A percentile compares a stretch with the other conserved stretches of the same genome.
Evolutionary conservation across 1,284 basidiomycete genomes (phyloP).

Genomic region (Tylopilus orsonianus): DNA sequence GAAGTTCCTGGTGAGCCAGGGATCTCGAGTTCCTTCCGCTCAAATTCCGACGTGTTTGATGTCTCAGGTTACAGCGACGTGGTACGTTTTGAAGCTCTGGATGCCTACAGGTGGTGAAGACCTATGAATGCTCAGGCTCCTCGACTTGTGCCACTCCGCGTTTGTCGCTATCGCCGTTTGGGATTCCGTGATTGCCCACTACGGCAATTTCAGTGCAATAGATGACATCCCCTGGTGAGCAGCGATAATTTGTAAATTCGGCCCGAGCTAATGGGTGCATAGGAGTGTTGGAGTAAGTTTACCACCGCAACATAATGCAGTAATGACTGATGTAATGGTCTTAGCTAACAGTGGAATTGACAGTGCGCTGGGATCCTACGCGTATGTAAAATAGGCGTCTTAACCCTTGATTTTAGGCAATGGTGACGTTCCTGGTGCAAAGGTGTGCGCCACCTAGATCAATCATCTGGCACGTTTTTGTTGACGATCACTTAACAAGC

Average conservation of each 20-base stretch:
- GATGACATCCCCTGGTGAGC: constrained; percentile 29
- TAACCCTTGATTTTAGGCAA: constrained; percentile 18
- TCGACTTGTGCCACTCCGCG: constrained; percentile 24
- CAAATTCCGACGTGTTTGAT: no score
- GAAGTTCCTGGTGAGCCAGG: constrained; percentile 18
- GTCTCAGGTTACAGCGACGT: constrained; percentile 22
- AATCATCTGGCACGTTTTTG: neutral
- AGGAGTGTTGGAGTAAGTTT: constrained; percentile 29
- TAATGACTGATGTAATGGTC: neutral
- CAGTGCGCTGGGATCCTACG: constrained; percentile 12
- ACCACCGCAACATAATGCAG: neutral
- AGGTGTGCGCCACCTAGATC: constrained; percentile 2
- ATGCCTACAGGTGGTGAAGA: neutral
- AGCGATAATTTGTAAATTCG: neutral
- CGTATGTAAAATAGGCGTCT: neutral
- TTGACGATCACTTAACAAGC: constrained; percentile 11
- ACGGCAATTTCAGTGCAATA: constrained; percentile 12
- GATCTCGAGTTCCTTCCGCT: no score
- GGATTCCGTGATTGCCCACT: constrained; percentile 22
- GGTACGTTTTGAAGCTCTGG: constrained; percentile 9
- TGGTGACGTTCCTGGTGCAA: constrained; percentile 28
- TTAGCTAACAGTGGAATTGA: constrained; percentile 21
- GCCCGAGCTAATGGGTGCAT: neutral
- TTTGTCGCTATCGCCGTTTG: constrained; percentile 24
- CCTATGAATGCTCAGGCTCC: constrained; percentile 13